phyloP scores from a whole-genome alignment of 352 stramenopile genomes.

The Globisporangium nodosum region DNA sequence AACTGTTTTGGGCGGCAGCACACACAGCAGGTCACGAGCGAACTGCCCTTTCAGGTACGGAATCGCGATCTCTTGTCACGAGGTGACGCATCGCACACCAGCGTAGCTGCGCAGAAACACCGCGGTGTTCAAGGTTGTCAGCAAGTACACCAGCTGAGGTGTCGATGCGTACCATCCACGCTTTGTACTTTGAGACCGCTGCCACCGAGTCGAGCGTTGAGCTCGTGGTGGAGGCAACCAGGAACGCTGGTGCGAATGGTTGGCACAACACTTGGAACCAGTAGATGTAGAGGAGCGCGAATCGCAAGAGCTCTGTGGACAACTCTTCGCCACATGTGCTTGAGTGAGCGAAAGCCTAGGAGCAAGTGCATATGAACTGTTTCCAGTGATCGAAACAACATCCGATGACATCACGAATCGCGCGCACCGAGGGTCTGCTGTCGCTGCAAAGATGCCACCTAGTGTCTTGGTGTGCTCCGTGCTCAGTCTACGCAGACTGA shows the following conservation, averaged over 20 bases:
- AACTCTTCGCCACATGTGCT: neutral
- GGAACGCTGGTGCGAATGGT: neutral
- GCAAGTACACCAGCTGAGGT: slow-evolving; percentile 6
- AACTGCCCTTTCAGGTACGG: slow-evolving; percentile 3
- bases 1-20: slow-evolving; percentile 1
- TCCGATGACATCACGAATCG: too few species aligned
- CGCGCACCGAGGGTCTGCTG: neutral
- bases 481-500: slow-evolving; percentile 5
- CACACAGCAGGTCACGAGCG: slow-evolving; percentile 4
- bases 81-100: neutral
- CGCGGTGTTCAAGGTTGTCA: slow-evolving; percentile 5
- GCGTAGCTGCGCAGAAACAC: slow-evolving; percentile 1
- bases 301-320: neutral
- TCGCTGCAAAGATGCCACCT: neutral
- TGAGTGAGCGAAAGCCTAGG: slow-evolving; percentile 5
- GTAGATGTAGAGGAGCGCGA: slow-evolving; percentile 4
- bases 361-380: neutral
- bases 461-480: neutral
- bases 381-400: too few species aligned
- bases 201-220: neutral
- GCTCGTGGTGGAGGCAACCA: neutral
- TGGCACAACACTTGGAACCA: slow-evolving; percentile 7
- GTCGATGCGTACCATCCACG: slow-evolving; percentile 4
- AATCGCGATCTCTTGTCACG: slow-evolving; percentile 1
- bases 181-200: neutral